A percentile compares a stretch with the other conserved stretches of the same genome.
Evolutionary conservation across 1,139 yeast species (phyloP).

Genomic region (Saccharomyces hybrid): DNA sequence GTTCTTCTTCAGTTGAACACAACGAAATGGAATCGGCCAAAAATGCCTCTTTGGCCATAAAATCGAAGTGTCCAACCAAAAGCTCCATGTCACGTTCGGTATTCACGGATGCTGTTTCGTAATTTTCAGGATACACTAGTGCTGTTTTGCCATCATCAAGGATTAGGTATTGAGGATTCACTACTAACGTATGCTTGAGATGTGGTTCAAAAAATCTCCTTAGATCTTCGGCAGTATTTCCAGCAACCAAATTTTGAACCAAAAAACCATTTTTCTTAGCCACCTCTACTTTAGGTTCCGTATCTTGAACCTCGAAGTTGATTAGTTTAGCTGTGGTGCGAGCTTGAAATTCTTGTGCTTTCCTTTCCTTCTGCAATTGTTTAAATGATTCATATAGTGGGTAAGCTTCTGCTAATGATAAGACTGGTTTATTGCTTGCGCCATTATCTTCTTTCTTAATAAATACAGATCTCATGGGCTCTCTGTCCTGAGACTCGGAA

Average conservation of each 20-base stretch:
- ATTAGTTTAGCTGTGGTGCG: slow-evolving; percentile 19
- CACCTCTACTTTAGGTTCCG: slow-evolving; percentile 6
- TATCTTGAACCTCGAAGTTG: slow-evolving; percentile 15
- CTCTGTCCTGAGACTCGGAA: slow-evolving; percentile 72
- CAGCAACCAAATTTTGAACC: slow-evolving; percentile 47
- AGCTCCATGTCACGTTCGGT: slow-evolving; percentile 26
- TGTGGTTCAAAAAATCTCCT: slow-evolving; percentile 32
- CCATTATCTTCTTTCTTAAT: slow-evolving; percentile 38
- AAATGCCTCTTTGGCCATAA: slow-evolving; percentile 17
- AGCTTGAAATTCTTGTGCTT: slow-evolving; percentile 25
- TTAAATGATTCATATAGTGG: slow-evolving; percentile 27
- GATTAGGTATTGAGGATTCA: slow-evolving; percentile 28
- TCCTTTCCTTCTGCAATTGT: slow-evolving; percentile 33
- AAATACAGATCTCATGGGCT: slow-evolving; percentile 68
- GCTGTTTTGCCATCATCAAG: slow-evolving; percentile 39
- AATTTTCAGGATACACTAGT: slow-evolving; percentile 37
- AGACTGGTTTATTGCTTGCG: slow-evolving; percentile 28
- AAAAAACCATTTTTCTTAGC: slow-evolving; percentile 42
- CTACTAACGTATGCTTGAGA: slow-evolving; percentile 25
- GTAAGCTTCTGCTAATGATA: slow-evolving; percentile 30
- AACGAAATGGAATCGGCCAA: slow-evolving; percentile 27
- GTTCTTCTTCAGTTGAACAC: slow-evolving; percentile 21
- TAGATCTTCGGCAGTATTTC: slow-evolving; percentile 42
- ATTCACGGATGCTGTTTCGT: slow-evolving; percentile 19
- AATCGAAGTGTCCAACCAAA: slow-evolving; percentile 20